phyloP scores from a whole-genome alignment of 768 basidiomycete genomes.

The Tubosaeta sp. region DNA sequence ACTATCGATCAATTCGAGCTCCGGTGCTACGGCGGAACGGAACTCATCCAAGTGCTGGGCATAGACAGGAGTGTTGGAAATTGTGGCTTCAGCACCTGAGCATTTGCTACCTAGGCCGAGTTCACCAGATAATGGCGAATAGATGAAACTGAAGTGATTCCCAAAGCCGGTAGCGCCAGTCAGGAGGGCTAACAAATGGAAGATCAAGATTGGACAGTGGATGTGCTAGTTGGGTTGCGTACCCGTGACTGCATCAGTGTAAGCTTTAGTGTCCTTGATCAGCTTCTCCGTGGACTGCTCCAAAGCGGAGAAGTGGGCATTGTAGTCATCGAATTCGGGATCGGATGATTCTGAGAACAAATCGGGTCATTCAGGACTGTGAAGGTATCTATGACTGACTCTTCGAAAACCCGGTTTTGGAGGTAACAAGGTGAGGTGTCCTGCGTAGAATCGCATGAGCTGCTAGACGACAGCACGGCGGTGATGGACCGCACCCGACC shows the following conservation, averaged over 20 bases:
- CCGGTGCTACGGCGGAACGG: slow-evolving; percentile 71
- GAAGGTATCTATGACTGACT: slow-evolving; percentile 49
- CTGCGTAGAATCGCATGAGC: slow-evolving; percentile 36
- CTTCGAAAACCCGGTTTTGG: slow-evolving; percentile 88
- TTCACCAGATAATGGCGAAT: slow-evolving; percentile 68
- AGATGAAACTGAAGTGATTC: slow-evolving; percentile 57
- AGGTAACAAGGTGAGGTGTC: slow-evolving; percentile 86
- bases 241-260: slow-evolving; percentile 79
- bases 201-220: slow-evolving; percentile 1
- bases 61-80: slow-evolving; percentile 73
- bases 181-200: slow-evolving; percentile 50
- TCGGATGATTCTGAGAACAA: slow-evolving; percentile 62
- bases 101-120: slow-evolving; percentile 75
- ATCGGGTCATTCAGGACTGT: not conserved
- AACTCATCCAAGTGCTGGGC: slow-evolving; percentile 79
- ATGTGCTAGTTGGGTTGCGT: slow-evolving; percentile 6
- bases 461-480: slow-evolving; percentile 3
- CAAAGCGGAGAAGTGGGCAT: slow-evolving; percentile 69
- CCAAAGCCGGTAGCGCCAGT: slow-evolving; percentile 60
- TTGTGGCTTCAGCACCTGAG: slow-evolving; percentile 72
- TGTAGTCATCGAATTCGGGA: slow-evolving; percentile 87
- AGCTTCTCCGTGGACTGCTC: slow-evolving; percentile 86
- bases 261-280: slow-evolving; percentile 86
- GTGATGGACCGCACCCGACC: slow-evolving; percentile 1
- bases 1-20: slow-evolving; percentile 90